A percentile compares a stretch with the other conserved stretches of the same genome.
phyloP scores from a whole-genome alignment of 768 basidiomycete species.

The Mycena metata region DNA sequence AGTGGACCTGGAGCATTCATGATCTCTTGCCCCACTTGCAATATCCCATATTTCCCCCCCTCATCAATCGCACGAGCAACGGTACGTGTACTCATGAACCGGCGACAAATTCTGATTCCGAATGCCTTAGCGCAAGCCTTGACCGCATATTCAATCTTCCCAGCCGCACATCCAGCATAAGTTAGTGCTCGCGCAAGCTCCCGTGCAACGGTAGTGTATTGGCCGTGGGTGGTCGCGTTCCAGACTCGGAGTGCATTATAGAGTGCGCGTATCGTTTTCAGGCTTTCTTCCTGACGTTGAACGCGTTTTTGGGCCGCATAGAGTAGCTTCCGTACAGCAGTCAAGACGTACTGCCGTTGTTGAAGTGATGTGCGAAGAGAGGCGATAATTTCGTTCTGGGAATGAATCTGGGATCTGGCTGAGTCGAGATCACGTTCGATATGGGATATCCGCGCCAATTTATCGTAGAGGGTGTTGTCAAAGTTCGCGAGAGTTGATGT shows the following conservation, averaged over 20 bases:
- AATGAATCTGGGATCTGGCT: background rate
- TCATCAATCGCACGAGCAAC: slow-evolving; percentile 30
- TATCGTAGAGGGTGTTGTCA: background rate
- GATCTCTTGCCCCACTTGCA: background rate
- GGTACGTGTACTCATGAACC: slow-evolving; percentile 31
- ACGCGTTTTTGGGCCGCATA: too few species aligned
- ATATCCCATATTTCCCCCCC: slow-evolving; percentile 22
- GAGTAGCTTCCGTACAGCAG: too few species aligned
- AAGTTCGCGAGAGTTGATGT: background rate
- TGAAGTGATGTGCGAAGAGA: background rate
- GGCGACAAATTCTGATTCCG: slow-evolving; percentile 1
- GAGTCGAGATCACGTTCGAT: background rate
- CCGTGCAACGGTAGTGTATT: background rate
- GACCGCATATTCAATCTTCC: slow-evolving; percentile 12
- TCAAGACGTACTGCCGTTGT: too few species aligned
- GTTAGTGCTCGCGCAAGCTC: slow-evolving; percentile 9
- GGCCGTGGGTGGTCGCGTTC: background rate
- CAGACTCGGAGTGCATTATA: background rate
- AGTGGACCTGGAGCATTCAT: background rate
- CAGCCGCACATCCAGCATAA: slow-evolving; percentile 16
- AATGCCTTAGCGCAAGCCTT: slow-evolving; percentile 5
- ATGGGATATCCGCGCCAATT: background rate
- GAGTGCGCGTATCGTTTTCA: background rate
- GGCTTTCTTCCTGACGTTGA: background rate
- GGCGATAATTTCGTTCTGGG: background rate